Evolutionary conservation across 2,329 filamentous ascomycete species (phyloP), one percentile per base, ranked within the genome.

Genomic region (Fusarium sp.): DNA sequence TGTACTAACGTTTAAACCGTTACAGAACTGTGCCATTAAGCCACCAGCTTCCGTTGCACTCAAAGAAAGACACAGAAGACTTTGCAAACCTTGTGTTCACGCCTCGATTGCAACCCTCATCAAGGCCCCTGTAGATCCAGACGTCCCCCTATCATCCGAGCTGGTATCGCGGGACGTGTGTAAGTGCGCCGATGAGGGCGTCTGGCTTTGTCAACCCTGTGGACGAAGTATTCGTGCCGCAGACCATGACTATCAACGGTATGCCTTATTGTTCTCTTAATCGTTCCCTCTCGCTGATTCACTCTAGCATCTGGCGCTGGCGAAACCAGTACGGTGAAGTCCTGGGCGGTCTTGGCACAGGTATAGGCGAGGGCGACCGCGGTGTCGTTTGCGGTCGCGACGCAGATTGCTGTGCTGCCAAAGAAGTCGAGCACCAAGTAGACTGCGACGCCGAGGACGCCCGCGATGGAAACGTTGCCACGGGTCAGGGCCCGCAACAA

Each of bases 341-440:
- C 1, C 91, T 94, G 4, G 90, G 89, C 20, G 92, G 93, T 4
- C 84, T 96, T 1, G 93, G 94, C 24, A 94, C 92, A 0, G 94
- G 94, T 7, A 93, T 97, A 30, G 93, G 94, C 43, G 93, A 97
- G 71, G 94, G 93, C 32, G 90, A 94, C 73, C 90, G 95, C 71
- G 94, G 94, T 30, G 93, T 97, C 15, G 89, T 93, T 67, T 98
- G 94, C 75, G 94, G 93, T 0, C 88, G 93, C n/a, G 90, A 90
- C 40, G 81, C 82, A n/a, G 78, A 83, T 35, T 98, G 94, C 78
- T 86, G 94, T n/a, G 91, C 89, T 1, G 90, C 91, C 7, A 86
- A 89, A 61, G 89, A 92, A 70, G 89, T 92, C 32, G 92, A 96
- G 77, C 89, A 95, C 53, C 93, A 97, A 75, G 90, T 91, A 5